These are phyloP conservation scores for Gossypium lobatum DNA, from an alignment of 441 rosid species.

Conservation along the genomic window DNA sequence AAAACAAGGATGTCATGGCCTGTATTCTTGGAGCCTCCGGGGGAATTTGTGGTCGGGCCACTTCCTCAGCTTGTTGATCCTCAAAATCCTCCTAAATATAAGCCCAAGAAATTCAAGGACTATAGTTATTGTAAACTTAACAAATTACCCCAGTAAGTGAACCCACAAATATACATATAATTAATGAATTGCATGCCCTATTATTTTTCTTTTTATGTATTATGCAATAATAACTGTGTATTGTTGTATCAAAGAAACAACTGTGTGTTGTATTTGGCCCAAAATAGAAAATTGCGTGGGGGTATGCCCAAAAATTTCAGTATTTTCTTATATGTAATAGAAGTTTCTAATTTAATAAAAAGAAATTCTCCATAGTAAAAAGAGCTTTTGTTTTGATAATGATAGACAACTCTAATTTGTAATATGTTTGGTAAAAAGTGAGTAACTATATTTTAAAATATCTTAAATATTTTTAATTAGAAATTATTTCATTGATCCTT, in stretches of 20 bases:
- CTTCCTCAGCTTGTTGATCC: conserved; percentile 39
- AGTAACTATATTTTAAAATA: too few species aligned
- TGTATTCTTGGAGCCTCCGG: conserved; percentile 54
- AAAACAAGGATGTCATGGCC: conserved; percentile 57
- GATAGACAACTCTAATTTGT: not conserved
- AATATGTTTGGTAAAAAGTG: too few species aligned
- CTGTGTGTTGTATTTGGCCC: not conserved
- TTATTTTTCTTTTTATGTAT: not conserved
- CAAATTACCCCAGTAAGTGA: conserved; percentile 47
- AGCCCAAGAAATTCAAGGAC: conserved; percentile 53
- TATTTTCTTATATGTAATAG: not conserved
- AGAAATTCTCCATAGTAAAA: too few species aligned
- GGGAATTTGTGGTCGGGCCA: conserved; percentile 46
- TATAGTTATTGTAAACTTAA: conserved; percentile 67
- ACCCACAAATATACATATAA: not conserved
- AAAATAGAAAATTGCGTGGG: too few species aligned
- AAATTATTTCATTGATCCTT: too few species aligned
- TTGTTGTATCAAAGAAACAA: not conserved
- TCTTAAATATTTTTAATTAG: too few species aligned
- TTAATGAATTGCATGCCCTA: not conserved
- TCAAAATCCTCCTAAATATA: conserved; percentile 43
- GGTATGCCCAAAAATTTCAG: not conserved
- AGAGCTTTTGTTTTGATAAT: not conserved
- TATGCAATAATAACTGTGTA: too few species aligned
- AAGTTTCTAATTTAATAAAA: not conserved